Evolutionary conservation across 108 stramenopile species (phyloP).

Genomic region (Pelagomonas calceolata): DNA sequence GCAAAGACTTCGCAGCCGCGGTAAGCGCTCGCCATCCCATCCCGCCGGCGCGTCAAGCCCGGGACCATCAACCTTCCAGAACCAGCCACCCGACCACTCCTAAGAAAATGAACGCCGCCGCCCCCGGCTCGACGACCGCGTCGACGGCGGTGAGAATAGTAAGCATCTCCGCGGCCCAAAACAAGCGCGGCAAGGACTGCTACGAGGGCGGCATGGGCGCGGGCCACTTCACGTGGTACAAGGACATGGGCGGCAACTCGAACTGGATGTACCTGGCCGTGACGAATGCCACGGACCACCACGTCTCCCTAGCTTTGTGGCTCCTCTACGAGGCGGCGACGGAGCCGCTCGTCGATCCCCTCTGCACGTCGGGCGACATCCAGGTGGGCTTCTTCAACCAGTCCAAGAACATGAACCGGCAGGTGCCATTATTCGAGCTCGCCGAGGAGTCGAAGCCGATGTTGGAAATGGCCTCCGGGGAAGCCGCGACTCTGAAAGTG

Average conservation of each 20-base stretch:
- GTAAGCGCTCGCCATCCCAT: too few species aligned
- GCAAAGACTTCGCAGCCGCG: too few species aligned
- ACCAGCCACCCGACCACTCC: too few species aligned
- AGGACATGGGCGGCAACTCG: not conserved
- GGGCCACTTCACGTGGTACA: not conserved
- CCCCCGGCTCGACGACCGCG: too few species aligned
- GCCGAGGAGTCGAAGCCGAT: not conserved
- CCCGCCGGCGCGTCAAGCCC: too few species aligned
- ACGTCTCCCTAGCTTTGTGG: not conserved
- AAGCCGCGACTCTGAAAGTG: not conserved
- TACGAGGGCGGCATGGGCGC: not conserved
- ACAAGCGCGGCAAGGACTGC: not conserved
- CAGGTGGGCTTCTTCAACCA: conserved; percentile 1
- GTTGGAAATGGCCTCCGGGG: not conserved
- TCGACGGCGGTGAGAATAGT: not conserved
- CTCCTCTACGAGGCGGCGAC: not conserved
- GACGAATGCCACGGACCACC: not conserved
- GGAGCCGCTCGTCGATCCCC: not conserved
- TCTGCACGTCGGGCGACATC: not conserved
- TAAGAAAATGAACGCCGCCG: too few species aligned
- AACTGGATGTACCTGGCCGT: not conserved
- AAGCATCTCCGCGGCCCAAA: not conserved
- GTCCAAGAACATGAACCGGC: not conserved
- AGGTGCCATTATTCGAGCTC: not conserved
- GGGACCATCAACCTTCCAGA: too few species aligned